Base-by-base conservation (phyloP, 2,329 filamentous ascomycete genomes). In the Xylaria digitata region DNA sequence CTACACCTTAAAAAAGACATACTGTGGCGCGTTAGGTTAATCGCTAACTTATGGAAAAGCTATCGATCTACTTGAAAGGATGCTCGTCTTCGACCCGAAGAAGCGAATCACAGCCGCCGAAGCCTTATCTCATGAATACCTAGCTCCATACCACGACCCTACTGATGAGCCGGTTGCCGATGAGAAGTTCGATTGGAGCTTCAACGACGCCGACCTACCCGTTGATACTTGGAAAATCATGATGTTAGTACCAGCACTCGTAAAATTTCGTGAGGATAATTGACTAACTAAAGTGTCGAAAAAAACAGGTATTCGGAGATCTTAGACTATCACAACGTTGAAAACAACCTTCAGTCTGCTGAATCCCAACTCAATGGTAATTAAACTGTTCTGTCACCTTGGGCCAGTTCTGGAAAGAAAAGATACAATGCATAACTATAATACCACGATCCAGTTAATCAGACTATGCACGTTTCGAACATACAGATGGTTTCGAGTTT, bases 181-280 rank as follows among this genome's bases (percentile, higher is more conserved):
- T 68, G 94, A 97, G 84, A 97, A 97, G 83, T 99, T 99, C 76
- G 96, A 99, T 79, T 99, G 96, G 96, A 97, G 94, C 61, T 99
- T 99, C 83, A 98, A 98, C 80, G 96, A 99, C 75, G 96, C 95
- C 54, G 96, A 99, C 78, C 84, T 99, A 64, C 95, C 96, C 0
- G 94, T 98, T 57, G 96, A 99, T 78, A 97, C 94, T n/a, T 99
- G 96, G 96, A 99, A 99, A 85, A 97, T 99, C 79, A 99, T 98
- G 96, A 99, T 99, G 96, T 97, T 86, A 78, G 91, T 45, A 66
- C 4, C 15, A 42, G 13, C 11, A 15, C 49, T 15, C 19, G n/a
- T 30, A 2, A 17, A 49, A 11, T 17, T 15, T 13, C 17, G 21
- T 63, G 19, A 66, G 3, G 9, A 15, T 23, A 43, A 26, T 57